A percentile compares a stretch with the other conserved stretches of the same genome.
Evolutionary conservation across 2,329 filamentous ascomycete genomes (phyloP).

Genomic region (Colletotrichum trifolii): DNA sequence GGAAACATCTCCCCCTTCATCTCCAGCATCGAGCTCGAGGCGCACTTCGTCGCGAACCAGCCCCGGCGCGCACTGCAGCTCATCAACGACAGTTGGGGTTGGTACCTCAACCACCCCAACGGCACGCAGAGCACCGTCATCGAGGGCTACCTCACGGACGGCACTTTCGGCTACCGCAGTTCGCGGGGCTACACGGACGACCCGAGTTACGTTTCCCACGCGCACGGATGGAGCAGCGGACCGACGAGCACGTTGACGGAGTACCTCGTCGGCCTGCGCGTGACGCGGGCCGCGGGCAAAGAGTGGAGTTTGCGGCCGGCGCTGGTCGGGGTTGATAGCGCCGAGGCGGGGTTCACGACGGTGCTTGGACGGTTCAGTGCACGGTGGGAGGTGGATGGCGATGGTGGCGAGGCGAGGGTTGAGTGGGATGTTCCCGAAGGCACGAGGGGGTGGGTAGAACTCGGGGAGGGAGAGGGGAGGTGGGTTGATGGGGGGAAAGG

Average conservation of each 20-base stretch:
- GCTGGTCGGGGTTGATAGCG: conserved; percentile 27
- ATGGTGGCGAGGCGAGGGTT: conserved; percentile 14
- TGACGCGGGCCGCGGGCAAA: conserved; percentile 26
- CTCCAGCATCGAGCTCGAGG: conserved; percentile 68
- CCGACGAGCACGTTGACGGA: conserved; percentile 59
- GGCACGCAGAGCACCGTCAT: conserved; percentile 69
- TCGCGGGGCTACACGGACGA: conserved; percentile 63
- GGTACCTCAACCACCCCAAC: conserved; percentile 67
- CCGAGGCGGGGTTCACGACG: conserved; percentile 35
- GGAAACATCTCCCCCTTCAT: conserved; percentile 69
- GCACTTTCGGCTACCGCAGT: conserved; percentile 67
- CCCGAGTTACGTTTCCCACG: conserved; percentile 58
- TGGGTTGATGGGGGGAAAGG: conserved; percentile 32
- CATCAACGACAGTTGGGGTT: conserved; percentile 68
- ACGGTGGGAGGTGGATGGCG: conserved; percentile 14
- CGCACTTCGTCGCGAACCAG: conserved; percentile 60
- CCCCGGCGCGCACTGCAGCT: conserved; percentile 64
- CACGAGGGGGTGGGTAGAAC: conserved; percentile 32
- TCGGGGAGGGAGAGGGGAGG: conserved; percentile 15
- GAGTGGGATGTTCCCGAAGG: conserved; percentile 34
- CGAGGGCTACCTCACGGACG: conserved; percentile 68
- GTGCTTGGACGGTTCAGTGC: conserved; percentile 31
- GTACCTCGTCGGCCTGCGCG: conserved; percentile 53
- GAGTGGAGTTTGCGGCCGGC: conserved; percentile 33
- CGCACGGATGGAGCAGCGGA: conserved; percentile 62